phyloP scores from a whole-genome alignment of 2,329 filamentous ascomycete genomes.

The Hymenoscyphus occultus region DNA sequence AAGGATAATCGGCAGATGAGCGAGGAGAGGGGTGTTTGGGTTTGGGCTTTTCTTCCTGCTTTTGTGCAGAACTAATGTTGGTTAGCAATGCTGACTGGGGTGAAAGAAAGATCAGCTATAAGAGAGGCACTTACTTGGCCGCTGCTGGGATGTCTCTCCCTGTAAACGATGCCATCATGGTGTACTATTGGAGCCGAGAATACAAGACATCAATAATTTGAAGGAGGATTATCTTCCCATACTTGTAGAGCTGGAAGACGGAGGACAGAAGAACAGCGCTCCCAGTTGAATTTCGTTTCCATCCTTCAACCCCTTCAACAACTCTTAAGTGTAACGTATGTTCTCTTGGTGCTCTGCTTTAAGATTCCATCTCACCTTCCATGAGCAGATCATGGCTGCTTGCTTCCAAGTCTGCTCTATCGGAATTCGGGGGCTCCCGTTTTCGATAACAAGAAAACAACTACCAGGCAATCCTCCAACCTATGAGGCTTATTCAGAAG shows the following conservation, averaged over 20 bases:
- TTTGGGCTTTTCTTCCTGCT: neutral
- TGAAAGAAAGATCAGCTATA: neutral
- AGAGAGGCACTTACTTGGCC: neutral
- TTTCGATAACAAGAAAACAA: neutral
- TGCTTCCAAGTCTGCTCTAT: neutral
- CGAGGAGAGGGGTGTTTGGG: neutral
- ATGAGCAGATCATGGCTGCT: neutral
- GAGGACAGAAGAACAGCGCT: neutral
- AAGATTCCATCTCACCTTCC: slow-evolving; percentile 1
- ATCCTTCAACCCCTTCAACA: neutral
- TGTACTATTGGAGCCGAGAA: too few relatives aligned
- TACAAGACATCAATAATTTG: too few relatives aligned
- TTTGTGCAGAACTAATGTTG: neutral
- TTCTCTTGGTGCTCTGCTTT: neutral
- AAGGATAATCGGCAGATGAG: neutral
- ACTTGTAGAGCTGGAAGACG: neutral
- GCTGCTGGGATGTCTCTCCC: neutral
- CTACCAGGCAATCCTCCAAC: neutral
- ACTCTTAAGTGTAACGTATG: neutral
- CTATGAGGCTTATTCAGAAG: neutral
- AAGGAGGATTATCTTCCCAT: too few relatives aligned
- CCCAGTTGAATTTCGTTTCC: neutral
- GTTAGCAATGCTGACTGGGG: neutral
- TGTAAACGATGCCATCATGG: too few relatives aligned
- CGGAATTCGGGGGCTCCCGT: neutral